Conservation (phyloP, 2,329 filamentous ascomycete species). For the Diatrype stigma region DNA sequence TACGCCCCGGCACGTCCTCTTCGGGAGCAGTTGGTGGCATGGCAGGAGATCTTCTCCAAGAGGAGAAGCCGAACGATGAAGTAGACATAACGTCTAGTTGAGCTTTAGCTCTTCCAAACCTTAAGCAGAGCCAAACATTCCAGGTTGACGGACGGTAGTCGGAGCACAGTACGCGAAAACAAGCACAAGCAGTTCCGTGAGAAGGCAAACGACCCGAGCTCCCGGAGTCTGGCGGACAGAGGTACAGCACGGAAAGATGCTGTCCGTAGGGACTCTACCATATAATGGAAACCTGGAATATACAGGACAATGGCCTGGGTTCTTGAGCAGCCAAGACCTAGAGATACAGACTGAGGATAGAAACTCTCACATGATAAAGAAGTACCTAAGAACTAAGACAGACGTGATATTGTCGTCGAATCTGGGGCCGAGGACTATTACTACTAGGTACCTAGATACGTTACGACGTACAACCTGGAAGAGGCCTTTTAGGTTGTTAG, state of each 20-base stretch:
- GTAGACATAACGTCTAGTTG: conserved; percentile 38
- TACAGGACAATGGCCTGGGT: too few relatives aligned
- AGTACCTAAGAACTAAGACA: neutral
- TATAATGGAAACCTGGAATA: neutral
- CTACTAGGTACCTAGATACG: neutral
- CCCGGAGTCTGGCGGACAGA: neutral
- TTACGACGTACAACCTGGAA: too few relatives aligned
- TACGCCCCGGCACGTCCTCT: conserved; percentile 22
- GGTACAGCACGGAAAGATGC: neutral
- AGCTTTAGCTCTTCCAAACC: conserved; percentile 6
- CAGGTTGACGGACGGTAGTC: neutral
- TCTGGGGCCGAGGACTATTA: neutral
- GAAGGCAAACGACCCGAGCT: neutral
- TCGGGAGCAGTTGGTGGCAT: conserved; percentile 27
- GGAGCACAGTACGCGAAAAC: conserved; percentile 4
- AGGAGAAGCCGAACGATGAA: conserved; percentile 41
- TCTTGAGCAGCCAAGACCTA: neutral
- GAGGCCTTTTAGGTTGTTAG: too few relatives aligned
- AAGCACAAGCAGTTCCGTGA: neutral
- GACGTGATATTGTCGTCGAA: neutral
- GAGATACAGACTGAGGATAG: neutral
- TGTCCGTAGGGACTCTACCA: too few relatives aligned
- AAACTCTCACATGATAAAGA: neutral
- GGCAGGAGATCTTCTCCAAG: conserved; percentile 41
- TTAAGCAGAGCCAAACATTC: conserved; percentile 11